Evolutionary conservation across 345 rosid species (phyloP).

Genomic region (Trapa incisa): DNA sequence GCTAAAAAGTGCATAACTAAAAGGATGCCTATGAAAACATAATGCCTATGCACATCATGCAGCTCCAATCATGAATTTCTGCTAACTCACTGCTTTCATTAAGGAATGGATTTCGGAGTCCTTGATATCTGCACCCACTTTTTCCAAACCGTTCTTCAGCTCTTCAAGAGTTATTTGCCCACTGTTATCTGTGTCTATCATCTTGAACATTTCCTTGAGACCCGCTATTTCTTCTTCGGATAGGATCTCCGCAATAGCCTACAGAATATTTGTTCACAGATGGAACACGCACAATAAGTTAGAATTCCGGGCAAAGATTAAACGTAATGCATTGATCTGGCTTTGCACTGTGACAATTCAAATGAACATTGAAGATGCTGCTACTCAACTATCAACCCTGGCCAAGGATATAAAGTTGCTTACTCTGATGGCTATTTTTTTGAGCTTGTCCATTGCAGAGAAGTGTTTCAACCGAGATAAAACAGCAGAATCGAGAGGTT

Average conservation of each 20-base stretch:
- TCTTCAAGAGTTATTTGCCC: constrained; percentile 87
- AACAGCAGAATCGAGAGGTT: constrained; percentile 91
- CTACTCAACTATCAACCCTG: background rate
- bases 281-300: background rate
- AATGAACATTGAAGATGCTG: too few relatives aligned
- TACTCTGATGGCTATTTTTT: constrained; percentile 87
- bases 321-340: too few relatives aligned
- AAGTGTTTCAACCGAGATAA: constrained; percentile 75
- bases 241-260: constrained; percentile 85
- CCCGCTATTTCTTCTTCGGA: constrained; percentile 93
- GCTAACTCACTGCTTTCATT: constrained; percentile 71
- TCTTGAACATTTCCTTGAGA: constrained; percentile 80
- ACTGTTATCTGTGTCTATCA: constrained; percentile 81
- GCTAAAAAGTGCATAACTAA: too few relatives aligned
- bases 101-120: constrained; percentile 56
- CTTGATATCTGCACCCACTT: constrained; percentile 64
- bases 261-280: background rate
- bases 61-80: background rate
- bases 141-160: constrained; percentile 65
- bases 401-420: constrained; percentile 8
- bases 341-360: too few relatives aligned
- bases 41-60: background rate
- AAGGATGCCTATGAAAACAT: too few relatives aligned
- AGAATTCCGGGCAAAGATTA: background rate
- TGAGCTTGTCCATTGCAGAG: constrained; percentile 93